A percentile compares a stretch with the other conserved stretches of the same genome.
phyloP scores from a whole-genome alignment of 345 rosid species.

The Sonneratia caseolaris region DNA sequence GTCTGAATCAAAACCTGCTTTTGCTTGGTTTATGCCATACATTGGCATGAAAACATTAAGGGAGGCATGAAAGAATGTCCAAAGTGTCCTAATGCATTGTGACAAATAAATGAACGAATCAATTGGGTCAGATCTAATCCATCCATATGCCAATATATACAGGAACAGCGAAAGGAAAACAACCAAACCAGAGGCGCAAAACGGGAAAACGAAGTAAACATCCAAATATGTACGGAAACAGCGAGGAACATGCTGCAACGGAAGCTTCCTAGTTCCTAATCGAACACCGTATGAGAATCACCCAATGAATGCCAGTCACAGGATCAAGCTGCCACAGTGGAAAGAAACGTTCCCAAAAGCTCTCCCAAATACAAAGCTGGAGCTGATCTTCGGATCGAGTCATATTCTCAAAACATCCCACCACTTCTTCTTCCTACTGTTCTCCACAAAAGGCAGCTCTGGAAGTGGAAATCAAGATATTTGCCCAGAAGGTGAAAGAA shows the following conservation, averaged over 20 bases:
- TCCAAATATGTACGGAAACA: not conserved
- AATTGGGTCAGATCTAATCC: not conserved
- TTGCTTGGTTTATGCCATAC: no score
- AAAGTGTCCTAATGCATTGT: not conserved
- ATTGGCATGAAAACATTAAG: no score
- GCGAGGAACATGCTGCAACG: not conserved
- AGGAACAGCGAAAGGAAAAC: not conserved
- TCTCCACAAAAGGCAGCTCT: constrained; percentile 28
- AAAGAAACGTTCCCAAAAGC: not conserved
- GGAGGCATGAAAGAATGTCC: not conserved
- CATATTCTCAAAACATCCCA: constrained; percentile 24
- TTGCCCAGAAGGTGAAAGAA: not conserved
- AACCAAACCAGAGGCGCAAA: not conserved
- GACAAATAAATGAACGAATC: not conserved
- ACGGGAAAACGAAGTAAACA: not conserved
- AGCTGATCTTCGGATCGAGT: not conserved
- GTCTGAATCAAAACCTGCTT: no score
- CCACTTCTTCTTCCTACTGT: constrained; percentile 40
- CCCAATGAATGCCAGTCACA: not conserved
- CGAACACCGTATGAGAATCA: not conserved
- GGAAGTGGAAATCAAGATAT: constrained; percentile 5
- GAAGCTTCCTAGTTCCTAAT: not conserved
- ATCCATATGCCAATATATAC: not conserved
- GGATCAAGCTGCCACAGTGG: not conserved
- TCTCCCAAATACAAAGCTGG: not conserved